Evolutionary conservation across 306 rosid species (phyloP), one percentile per base, ranked within the genome.

Genomic region (Medicago lupulina): DNA sequence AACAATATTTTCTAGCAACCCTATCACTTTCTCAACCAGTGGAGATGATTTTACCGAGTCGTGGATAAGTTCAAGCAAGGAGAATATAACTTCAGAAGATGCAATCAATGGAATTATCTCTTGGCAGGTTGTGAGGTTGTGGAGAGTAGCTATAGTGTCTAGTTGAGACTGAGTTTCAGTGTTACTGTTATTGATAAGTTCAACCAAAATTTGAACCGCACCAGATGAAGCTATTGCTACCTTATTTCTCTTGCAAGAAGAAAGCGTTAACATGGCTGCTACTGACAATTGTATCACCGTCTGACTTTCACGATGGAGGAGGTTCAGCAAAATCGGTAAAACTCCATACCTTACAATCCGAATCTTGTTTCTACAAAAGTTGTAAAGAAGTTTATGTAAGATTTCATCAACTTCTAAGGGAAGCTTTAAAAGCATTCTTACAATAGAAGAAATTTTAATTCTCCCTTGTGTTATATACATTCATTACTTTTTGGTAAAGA

Each of bases 191-290:
- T 71, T 85, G 65, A 92, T 80, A 82, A 84, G 53, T 44, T 62
- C 76, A 62, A 77, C 76, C 70, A 92, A 73, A 65, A 74, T 60
- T 75, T 84, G 80, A 4, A 92, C 71, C 21, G 86, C 89, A 7
- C 92, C 97, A 34, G 87, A 80, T 47, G 91, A 82, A 50, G 91
- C 91, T 64, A 92, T 86, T 28, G 85, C 78, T 28, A 74, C 70
- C 83, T 88, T 92, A 75, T 92, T 92, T 21, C 85, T 79, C 54
- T 86, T 90, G 85, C 94, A 92, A 70, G 97, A 92, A 23, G 97
- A 92, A 12, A 88, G 89, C 11, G 83, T 85, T 47, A 92, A 67
- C 87, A 90, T 71, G 4, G 89, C 84, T 0, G 91, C 87, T 43
- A 90, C 9, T 4, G 97, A 68, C 70, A 86, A 76, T 68, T 90